A percentile compares a stretch with the other conserved stretches of the same genome.
Conservation (phyloP, 2,329 filamentous ascomycete genomes). For the Emericellopsis atlantica region DNA sequence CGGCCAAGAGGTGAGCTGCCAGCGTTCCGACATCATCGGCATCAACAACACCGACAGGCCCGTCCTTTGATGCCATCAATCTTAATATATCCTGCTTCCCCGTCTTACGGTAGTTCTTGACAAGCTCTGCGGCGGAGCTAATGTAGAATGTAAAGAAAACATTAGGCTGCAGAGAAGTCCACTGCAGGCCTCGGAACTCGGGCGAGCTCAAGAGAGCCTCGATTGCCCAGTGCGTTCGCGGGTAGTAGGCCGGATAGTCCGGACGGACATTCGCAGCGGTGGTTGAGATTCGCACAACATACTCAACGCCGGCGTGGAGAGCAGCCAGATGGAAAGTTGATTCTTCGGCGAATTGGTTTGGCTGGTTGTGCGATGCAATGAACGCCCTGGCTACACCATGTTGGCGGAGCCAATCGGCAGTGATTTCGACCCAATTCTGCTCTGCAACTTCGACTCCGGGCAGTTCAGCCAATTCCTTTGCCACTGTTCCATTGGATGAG, state of each 20-base stretch:
- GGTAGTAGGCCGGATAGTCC: slow-evolving; percentile 18
- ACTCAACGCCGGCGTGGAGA: slow-evolving; percentile 22
- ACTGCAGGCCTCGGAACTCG: too few species aligned
- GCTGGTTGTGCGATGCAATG: slow-evolving; percentile 23
- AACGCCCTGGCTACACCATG: slow-evolving; percentile 21
- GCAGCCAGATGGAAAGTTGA: slow-evolving; percentile 19
- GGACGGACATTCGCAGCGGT: slow-evolving; percentile 21
- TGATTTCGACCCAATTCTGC: slow-evolving; percentile 22
- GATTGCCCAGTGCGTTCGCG: slow-evolving; percentile 25
- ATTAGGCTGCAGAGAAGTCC: slow-evolving; percentile 26
- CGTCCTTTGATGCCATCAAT: slow-evolving; percentile 14
- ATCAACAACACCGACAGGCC: slow-evolving; percentile 16
- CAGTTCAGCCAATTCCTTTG: slow-evolving; percentile 16
- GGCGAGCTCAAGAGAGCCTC: slow-evolving; percentile 18
- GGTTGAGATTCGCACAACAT: slow-evolving; percentile 28
- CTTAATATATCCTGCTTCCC: slow-evolving; percentile 15
- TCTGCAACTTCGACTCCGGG: slow-evolving; percentile 20
- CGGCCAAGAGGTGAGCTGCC: slow-evolving; percentile 19
- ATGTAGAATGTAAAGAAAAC: slow-evolving; percentile 7
- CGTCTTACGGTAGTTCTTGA: slow-evolving; percentile 18
- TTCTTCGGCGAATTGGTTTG: slow-evolving; percentile 25
- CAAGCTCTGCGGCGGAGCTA: slow-evolving; percentile 10
- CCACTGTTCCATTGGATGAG: slow-evolving; percentile 3
- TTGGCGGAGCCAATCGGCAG: slow-evolving; percentile 21
- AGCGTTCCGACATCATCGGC: slow-evolving; percentile 18